Conservation (phyloP, 2,329 filamentous ascomycete genomes). For the Colletotrichum sp. region DNA sequence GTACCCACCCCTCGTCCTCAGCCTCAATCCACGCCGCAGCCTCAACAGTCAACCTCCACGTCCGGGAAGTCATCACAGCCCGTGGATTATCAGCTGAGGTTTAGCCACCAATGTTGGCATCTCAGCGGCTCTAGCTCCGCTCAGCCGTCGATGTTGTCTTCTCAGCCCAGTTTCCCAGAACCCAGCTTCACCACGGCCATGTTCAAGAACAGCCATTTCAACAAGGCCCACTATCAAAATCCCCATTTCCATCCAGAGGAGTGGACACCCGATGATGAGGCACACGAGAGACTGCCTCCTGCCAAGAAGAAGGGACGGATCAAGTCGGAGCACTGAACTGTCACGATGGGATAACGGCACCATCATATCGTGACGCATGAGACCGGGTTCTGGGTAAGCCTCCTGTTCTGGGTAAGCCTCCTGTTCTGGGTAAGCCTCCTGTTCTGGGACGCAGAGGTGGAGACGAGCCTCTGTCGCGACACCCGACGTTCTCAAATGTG, state of each 20-base stretch:
- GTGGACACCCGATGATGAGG: conserved; percentile 46
- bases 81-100: conserved; percentile 46
- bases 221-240: conserved; percentile 71
- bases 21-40: conserved; percentile 15
- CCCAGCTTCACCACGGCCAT: conserved; percentile 60
- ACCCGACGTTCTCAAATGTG: neutral
- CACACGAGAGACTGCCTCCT: neutral
- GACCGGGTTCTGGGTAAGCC: neutral
- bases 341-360: conserved; percentile 1
- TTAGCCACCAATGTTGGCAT: conserved; percentile 60
- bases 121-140: conserved; percentile 38
- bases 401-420: neutral
- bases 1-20: conserved; percentile 35
- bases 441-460: neutral
- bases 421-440: neutral
- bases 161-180: conserved; percentile 36
- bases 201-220: conserved; percentile 72
- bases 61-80: conserved; percentile 14
- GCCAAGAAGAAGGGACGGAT: conserved; percentile 14
- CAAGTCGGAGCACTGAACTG: conserved; percentile 4
- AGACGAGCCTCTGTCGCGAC: neutral
- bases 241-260: conserved; percentile 55
- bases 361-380: neutral
- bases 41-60: neutral
- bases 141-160: conserved; percentile 25